Conservation (phyloP, 169 alveolate genomes). For the Plasmodium vinckei region DNA sequence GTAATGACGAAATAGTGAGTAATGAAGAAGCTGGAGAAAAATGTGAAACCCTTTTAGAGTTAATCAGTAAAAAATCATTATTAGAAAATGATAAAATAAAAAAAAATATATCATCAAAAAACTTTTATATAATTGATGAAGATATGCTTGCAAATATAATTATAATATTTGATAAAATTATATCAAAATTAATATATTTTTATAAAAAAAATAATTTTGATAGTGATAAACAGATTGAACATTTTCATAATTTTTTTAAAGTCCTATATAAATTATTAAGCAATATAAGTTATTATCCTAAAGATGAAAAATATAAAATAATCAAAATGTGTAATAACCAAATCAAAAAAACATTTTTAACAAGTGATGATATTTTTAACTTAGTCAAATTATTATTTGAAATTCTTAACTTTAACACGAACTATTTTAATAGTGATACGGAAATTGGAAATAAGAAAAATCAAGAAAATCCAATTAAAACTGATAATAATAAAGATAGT, state of each 20-base stretch:
- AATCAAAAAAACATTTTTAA: conserved; percentile 25
- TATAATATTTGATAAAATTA: conserved; percentile 49
- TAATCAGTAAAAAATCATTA: conserved; percentile 36
- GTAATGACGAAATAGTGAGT: background rate
- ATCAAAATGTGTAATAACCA: conserved; percentile 47
- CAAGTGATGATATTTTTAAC: conserved; percentile 51
- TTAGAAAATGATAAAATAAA: conserved; percentile 68
- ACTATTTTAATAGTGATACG: background rate
- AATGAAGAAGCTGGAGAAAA: background rate
- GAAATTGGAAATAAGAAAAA: background rate
- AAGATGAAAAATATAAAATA: conserved; percentile 58
- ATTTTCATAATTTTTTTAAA: conserved; percentile 55
- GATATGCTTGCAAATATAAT: conserved; percentile 55
- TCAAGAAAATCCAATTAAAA: background rate
- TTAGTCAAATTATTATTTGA: conserved; percentile 58
- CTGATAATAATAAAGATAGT: background rate
- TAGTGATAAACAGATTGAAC: conserved; percentile 21
- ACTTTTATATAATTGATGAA: conserved; percentile 58
- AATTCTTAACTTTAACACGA: conserved; percentile 57
- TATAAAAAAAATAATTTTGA: conserved; percentile 31
- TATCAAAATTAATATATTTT: conserved; percentile 17
- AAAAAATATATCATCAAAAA: conserved; percentile 44
- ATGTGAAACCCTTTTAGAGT: conserved; percentile 31
- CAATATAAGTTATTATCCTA: conserved; percentile 55
- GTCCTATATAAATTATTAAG: conserved; percentile 43